Evolutionary conservation across 148 eudicot species (phyloP).

Genomic region (Rhododendron williamsianum): DNA sequence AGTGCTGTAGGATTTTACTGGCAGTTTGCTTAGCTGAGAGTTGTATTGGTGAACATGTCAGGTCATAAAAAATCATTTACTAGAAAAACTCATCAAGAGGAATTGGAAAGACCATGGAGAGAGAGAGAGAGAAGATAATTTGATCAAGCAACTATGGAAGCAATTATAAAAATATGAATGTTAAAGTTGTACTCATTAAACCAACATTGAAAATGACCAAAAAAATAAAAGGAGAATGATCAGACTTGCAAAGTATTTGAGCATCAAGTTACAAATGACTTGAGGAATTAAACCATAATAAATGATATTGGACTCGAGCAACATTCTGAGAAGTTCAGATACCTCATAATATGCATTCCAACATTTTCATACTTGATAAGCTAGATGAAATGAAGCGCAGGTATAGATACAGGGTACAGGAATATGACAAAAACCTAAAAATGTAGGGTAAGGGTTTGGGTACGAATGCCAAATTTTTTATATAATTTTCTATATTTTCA

Average conservation of each 20-base stretch:
- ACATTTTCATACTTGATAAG: neutral
- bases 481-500: too few relatives aligned
- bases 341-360: neutral
- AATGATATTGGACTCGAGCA: neutral
- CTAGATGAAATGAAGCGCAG: neutral
- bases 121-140: too few relatives aligned
- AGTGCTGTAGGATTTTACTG: conserved; percentile 58
- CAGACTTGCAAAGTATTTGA: neutral
- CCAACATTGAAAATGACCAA: neutral
- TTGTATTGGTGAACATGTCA: neutral
- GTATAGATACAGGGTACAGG: neutral
- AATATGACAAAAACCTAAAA: neutral
- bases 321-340: neutral
- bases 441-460: neutral
- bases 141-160: neutral
- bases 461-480: neutral
- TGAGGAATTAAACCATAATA: neutral
- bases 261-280: neutral
- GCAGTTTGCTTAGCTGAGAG: conserved; percentile 65
- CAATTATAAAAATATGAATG: neutral
- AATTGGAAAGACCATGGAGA: neutral
- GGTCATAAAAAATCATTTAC: neutral
- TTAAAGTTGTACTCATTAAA: neutral
- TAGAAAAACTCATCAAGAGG: neutral
- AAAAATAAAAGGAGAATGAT: neutral